Percentiles rank a stretch among this genome's conserved stretches.
Conservation (phyloP, 352 stramenopile genomes). For the Albugo candida region DNA sequence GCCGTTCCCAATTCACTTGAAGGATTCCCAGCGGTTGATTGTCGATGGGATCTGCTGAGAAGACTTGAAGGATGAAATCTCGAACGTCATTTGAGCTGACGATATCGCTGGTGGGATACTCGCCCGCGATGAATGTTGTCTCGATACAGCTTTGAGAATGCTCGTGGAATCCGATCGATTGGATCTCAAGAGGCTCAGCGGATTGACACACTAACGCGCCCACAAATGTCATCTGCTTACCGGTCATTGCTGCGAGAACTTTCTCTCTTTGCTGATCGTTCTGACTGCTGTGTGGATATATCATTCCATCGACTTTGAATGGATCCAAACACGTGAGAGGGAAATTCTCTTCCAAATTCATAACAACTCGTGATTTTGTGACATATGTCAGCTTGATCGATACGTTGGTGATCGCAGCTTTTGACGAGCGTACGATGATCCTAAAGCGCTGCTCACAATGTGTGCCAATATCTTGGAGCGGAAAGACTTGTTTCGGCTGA, state of each 20-base stretch:
- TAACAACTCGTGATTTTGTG: slow-evolving; percentile 39
- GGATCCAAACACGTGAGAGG: slow-evolving; percentile 38
- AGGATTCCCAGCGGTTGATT: slow-evolving; percentile 35
- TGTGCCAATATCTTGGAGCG: slow-evolving; percentile 21
- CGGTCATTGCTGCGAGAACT: slow-evolving; percentile 22
- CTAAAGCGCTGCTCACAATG: slow-evolving; percentile 20
- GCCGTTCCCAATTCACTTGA: slow-evolving; percentile 34
- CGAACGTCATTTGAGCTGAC: slow-evolving; percentile 37
- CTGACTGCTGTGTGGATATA: slow-evolving; percentile 3
- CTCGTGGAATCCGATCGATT: slow-evolving; percentile 20
- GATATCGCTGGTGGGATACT: slow-evolving; percentile 9
- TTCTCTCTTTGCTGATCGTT: too few relatives aligned
- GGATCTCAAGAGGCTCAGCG: slow-evolving; percentile 23
- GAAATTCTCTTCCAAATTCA: slow-evolving; percentile 44
- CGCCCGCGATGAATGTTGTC: not conserved
- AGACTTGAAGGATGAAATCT: slow-evolving; percentile 36
- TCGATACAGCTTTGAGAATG: slow-evolving; percentile 18
- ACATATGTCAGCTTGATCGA: slow-evolving; percentile 34
- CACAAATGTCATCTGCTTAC: slow-evolving; percentile 39
- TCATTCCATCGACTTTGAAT: slow-evolving; percentile 24
- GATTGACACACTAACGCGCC: slow-evolving; percentile 29
- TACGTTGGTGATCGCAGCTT: slow-evolving; percentile 19
- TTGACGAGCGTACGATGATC: slow-evolving; percentile 36
- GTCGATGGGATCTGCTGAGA: slow-evolving; percentile 19
- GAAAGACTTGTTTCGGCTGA: slow-evolving; percentile 26